phyloP scores from a whole-genome alignment of 306 rosid genomes.

The Fragaria iinumae region DNA sequence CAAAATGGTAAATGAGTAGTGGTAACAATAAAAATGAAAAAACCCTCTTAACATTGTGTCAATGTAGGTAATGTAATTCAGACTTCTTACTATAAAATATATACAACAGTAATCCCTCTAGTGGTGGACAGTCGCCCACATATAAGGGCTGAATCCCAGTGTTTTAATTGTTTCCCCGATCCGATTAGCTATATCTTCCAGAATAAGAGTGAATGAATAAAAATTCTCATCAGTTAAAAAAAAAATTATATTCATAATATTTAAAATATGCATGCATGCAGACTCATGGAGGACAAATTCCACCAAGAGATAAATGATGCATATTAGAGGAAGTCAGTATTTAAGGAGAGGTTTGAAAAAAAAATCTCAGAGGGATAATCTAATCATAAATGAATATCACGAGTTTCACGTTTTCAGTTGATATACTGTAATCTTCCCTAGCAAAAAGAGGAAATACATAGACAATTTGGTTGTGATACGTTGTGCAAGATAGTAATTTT shows the following conservation, averaged over 20 bases:
- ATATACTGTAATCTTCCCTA: background rate
- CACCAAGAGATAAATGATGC: background rate
- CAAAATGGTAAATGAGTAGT: background rate
- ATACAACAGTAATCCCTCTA: background rate
- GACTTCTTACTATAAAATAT: background rate
- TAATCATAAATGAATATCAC: background rate
- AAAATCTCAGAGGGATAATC: background rate
- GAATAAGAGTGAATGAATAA: background rate
- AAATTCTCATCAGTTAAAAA: background rate
- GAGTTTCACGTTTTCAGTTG: background rate
- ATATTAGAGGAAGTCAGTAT: background rate
- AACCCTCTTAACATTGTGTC: background rate
- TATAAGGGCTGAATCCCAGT: background rate
- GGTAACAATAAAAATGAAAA: background rate
- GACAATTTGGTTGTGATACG: background rate
- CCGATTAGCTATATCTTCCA: background rate
- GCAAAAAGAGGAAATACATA: background rate
- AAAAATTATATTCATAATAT: background rate
- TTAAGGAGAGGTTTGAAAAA: background rate
- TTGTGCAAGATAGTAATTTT: background rate
- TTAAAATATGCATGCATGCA: background rate
- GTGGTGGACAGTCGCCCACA: background rate
- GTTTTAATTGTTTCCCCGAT: background rate
- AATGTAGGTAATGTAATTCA: background rate
- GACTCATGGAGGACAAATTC: background rate